Evolutionary conservation across 2,329 filamentous ascomycete species (phyloP).

Genomic region (Hymenoscyphus salicellus): DNA sequence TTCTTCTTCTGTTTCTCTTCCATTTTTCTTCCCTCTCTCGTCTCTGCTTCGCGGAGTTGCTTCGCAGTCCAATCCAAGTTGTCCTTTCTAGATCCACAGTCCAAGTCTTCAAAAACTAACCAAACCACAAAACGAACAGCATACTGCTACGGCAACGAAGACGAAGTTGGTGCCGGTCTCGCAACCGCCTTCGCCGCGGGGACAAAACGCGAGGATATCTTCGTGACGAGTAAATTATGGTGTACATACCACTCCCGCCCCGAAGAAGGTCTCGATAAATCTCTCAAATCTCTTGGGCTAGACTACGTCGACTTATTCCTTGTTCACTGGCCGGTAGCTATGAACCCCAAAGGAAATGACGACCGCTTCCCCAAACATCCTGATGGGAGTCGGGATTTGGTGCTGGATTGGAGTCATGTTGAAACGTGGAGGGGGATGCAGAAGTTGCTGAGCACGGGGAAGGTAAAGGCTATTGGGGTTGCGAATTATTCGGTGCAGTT

Average conservation of each 20-base stretch:
- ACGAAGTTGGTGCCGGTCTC: conserved; percentile 76
- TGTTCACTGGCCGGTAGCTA: conserved; percentile 79
- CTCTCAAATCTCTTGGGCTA: conserved; percentile 68
- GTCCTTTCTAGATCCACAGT: too few relatives aligned
- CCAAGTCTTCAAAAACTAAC: conserved; percentile 42
- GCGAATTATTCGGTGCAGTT: conserved; percentile 36
- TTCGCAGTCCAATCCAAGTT: too few relatives aligned
- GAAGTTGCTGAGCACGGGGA: conserved; percentile 56
- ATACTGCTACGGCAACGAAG: conserved; percentile 78
- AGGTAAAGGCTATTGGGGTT: conserved; percentile 47
- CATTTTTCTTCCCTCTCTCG: neutral
- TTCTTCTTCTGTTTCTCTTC: neutral
- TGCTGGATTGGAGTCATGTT: conserved; percentile 63
- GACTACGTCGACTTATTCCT: conserved; percentile 81
- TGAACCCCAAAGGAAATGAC: conserved; percentile 61
- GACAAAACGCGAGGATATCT: conserved; percentile 61
- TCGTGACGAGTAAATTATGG: conserved; percentile 67
- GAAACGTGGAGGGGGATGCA: conserved; percentile 76
- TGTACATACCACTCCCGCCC: conserved; percentile 71
- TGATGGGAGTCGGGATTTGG: conserved; percentile 58
- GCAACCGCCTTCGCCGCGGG: conserved; percentile 51
- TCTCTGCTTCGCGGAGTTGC: neutral
- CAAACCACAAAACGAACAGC: too few relatives aligned
- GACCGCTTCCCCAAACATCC: conserved; percentile 11
- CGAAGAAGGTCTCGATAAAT: conserved; percentile 68